These are phyloP conservation scores for Dianthus caryophyllus DNA, from an alignment of 148 eudicot species.

Conservation along the genomic window DNA sequence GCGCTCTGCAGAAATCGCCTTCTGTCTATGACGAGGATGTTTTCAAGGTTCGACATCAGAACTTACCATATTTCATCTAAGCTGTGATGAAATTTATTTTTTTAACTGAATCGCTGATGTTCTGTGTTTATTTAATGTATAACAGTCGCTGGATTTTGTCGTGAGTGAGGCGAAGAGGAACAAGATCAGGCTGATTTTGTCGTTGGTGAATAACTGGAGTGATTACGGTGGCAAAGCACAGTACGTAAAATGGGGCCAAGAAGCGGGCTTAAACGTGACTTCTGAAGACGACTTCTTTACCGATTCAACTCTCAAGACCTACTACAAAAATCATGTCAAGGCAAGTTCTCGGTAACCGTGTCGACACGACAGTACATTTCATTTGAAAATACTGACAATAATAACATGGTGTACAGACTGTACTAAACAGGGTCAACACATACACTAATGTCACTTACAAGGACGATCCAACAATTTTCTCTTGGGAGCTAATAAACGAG, in stretches of 20 bases:
- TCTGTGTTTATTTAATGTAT: neutral
- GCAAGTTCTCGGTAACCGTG: conserved; percentile 28
- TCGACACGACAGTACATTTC: neutral
- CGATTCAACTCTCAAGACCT: conserved; percentile 57
- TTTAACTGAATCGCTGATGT: neutral
- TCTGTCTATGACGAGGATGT: conserved; percentile 80
- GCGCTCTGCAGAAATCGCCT: conserved; percentile 81
- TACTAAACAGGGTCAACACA: conserved; percentile 71
- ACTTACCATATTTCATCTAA: no score
- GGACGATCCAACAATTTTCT: conserved; percentile 84
- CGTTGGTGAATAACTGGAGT: conserved; percentile 81
- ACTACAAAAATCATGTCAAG: conserved; percentile 69
- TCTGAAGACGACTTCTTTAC: conserved; percentile 71
- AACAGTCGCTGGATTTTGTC: conserved; percentile 86
- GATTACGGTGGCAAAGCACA: conserved; percentile 87
- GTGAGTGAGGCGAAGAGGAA: conserved; percentile 80
- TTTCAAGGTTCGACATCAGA: conserved; percentile 51
- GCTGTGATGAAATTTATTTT: no score
- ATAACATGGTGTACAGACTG: conserved; percentile 36
- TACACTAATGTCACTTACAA: conserved; percentile 68
- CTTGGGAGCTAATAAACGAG: conserved; percentile 89
- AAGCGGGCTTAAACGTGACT: conserved; percentile 61
- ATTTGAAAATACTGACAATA: no score
- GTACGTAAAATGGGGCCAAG: conserved; percentile 88
- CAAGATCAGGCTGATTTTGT: conserved; percentile 78